Percentiles rank a stretch among this genome's conserved stretches.
Evolutionary conservation across 495 filamentous ascomycete genomes (phyloP).

Genomic region (Endocarpon pusillum): DNA sequence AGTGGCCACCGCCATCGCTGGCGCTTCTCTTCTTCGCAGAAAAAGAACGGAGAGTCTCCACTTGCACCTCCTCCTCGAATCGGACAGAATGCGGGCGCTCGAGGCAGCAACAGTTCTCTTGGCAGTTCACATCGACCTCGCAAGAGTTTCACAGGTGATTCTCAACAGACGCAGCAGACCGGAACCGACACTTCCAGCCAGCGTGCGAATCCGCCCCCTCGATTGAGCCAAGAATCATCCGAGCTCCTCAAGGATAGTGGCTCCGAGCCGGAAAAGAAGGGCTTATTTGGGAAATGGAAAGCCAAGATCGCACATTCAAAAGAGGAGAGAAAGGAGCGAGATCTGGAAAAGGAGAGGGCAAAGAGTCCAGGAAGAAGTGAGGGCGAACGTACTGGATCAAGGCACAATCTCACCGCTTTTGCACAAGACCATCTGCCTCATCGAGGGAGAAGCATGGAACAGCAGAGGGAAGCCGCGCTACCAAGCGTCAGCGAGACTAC

Average conservation of each 20-base stretch:
- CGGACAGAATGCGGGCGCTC: conserved; percentile 45
- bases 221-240: conserved; percentile 20
- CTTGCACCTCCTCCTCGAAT: conserved; percentile 33
- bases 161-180: conserved; percentile 21
- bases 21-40: conserved; percentile 44
- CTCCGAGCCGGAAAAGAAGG: conserved; percentile 41
- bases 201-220: conserved; percentile 21
- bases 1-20: conserved; percentile 52
- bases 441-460: too few species aligned
- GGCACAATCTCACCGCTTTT: too few species aligned
- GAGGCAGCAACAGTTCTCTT: conserved; percentile 51
- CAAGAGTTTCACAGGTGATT: conserved; percentile 40
- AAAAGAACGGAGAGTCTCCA: conserved; percentile 30
- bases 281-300: conserved; percentile 70
- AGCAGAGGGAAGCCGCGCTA: too few species aligned
- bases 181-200: conserved; percentile 22
- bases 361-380: too few species aligned
- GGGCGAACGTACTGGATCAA: too few species aligned
- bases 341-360: conserved; percentile 34
- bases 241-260: conserved; percentile 19
- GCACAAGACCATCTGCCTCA: too few species aligned
- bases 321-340: conserved; percentile 43
- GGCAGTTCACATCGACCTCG: conserved; percentile 36
- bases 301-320: conserved; percentile 67
- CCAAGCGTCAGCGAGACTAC: too few species aligned